phyloP scores from a whole-genome alignment of 83 land plant species.

The Diphasiastrum complanatum region DNA sequence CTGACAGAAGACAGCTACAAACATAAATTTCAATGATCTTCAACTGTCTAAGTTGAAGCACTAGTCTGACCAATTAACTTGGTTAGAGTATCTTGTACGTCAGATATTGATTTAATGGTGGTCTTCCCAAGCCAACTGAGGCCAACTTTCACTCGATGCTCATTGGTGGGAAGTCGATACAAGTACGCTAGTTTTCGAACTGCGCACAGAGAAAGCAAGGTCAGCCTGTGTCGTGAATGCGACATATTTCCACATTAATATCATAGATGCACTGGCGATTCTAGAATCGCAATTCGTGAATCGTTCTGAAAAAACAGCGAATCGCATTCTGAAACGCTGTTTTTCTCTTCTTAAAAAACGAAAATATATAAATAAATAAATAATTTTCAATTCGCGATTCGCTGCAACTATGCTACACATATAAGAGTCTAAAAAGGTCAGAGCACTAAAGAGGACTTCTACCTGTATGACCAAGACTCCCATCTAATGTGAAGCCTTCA shows the following conservation, averaged over 20 bases:
- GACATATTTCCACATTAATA: too few relatives aligned
- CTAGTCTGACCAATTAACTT: too few relatives aligned
- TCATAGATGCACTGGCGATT: too few relatives aligned
- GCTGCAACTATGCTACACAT: not conserved
- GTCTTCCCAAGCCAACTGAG: constrained; percentile 87
- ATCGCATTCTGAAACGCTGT: too few relatives aligned
- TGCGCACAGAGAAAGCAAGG: too few relatives aligned
- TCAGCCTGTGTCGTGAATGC: too few relatives aligned
- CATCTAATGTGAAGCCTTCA: constrained; percentile 84
- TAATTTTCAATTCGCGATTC: not conserved
- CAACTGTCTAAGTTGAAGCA: too few relatives aligned
- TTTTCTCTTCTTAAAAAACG: not conserved
- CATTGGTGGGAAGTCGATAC: constrained; percentile 81
- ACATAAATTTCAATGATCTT: too few relatives aligned
- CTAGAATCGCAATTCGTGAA: too few relatives aligned
- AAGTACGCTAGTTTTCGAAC: constrained; percentile 86
- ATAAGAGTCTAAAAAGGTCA: not conserved
- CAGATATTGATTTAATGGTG: constrained; percentile 66
- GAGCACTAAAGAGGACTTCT: constrained; percentile 1
- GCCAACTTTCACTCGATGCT: constrained; percentile 83
- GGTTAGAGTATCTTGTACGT: constrained; percentile 52
- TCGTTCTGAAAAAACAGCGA: too few relatives aligned
- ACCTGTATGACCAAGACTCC: constrained; percentile 87
- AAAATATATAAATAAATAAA: not conserved
- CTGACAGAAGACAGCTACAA: too few relatives aligned